These are phyloP conservation scores for Botrytis byssoidea DNA, from an alignment of 2,329 filamentous ascomycete species.

Conservation along the genomic window DNA sequence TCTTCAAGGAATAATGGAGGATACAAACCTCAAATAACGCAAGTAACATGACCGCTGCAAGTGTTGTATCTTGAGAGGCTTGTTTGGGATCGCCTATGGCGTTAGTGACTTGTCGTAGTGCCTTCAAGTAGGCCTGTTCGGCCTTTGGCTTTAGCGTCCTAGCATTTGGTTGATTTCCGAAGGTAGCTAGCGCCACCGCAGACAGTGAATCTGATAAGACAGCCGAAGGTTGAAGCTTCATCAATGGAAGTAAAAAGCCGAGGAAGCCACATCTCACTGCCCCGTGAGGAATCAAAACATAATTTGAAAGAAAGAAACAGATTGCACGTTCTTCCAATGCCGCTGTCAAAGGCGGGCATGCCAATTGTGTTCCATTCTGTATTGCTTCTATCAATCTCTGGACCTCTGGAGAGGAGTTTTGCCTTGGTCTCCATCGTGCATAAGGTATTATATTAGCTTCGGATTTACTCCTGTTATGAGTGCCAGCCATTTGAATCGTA, in stretches of 20 bases:
- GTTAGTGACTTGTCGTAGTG: constrained; percentile 13
- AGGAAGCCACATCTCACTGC: constrained; percentile 13
- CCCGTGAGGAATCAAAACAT: constrained; percentile 19
- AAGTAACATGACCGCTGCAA: constrained; percentile 19
- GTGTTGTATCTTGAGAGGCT: constrained; percentile 13
- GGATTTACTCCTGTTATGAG: not conserved
- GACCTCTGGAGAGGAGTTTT: not conserved
- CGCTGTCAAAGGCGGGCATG: constrained; percentile 10
- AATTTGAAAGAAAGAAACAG: constrained; percentile 20
- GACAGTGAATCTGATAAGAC: constrained; percentile 8
- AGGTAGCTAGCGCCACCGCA: constrained; percentile 17
- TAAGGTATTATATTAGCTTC: not conserved
- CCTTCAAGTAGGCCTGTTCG: constrained; percentile 15
- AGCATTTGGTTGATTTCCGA: constrained; percentile 18
- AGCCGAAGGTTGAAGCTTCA: constrained; percentile 11
- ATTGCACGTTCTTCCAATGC: constrained; percentile 20
- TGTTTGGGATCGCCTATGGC: constrained; percentile 14
- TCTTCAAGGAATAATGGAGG: not conserved
- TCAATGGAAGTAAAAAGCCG: constrained; percentile 17
- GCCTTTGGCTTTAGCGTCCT: constrained; percentile 20
- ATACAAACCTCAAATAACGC: constrained; percentile 9
- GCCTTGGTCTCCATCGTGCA: not conserved
- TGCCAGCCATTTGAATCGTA: not conserved
- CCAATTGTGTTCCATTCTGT: constrained; percentile 3
- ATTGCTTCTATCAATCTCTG: constrained; percentile 14